phyloP scores from a whole-genome alignment of 2,329 filamentous ascomycete genomes.

The Alternaria ventricosa region DNA sequence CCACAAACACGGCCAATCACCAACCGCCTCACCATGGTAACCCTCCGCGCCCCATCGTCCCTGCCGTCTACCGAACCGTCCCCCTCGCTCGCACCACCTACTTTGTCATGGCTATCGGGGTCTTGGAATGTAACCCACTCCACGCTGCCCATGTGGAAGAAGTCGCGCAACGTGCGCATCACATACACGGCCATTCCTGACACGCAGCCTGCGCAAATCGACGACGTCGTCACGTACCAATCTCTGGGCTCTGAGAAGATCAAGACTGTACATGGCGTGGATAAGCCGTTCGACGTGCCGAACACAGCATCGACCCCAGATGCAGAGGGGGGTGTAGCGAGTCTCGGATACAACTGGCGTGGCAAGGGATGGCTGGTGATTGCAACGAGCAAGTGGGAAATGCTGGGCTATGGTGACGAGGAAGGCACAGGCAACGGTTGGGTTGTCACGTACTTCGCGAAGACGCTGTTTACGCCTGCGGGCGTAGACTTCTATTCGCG shows the following conservation, averaged over 20 bases:
- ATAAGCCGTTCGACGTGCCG: slow-evolving; percentile 55
- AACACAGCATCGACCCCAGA: slow-evolving; percentile 9
- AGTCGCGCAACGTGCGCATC: slow-evolving; percentile 79
- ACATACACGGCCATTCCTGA: slow-evolving; percentile 64
- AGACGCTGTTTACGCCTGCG: slow-evolving; percentile 82
- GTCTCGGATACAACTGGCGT: slow-evolving; percentile 66
- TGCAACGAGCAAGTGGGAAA: slow-evolving; percentile 79
- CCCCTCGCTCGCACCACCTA: slow-evolving; percentile 36
- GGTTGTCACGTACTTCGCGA: slow-evolving; percentile 84
- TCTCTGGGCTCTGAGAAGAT: slow-evolving; percentile 57
- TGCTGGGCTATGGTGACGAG: slow-evolving; percentile 75
- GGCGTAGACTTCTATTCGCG: slow-evolving; percentile 81
- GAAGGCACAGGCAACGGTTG: slow-evolving; percentile 61
- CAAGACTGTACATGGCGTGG: slow-evolving; percentile 70
- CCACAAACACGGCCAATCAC: background rate
- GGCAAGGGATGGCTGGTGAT: slow-evolving; percentile 77
- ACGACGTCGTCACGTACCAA: slow-evolving; percentile 77
- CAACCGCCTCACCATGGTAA: slow-evolving; percentile 19
- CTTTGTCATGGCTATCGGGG: slow-evolving; percentile 46
- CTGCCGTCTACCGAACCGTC: slow-evolving; percentile 20
- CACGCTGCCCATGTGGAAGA: slow-evolving; percentile 72
- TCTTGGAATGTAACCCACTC: slow-evolving; percentile 49
- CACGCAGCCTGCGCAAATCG: slow-evolving; percentile 54
- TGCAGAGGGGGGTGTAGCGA: slow-evolving; percentile 55
- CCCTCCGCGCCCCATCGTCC: slow-evolving; percentile 38